Evolutionary conservation across 139 green algal genomes (phyloP).

Genomic region (Micromonas pusilla): DNA sequence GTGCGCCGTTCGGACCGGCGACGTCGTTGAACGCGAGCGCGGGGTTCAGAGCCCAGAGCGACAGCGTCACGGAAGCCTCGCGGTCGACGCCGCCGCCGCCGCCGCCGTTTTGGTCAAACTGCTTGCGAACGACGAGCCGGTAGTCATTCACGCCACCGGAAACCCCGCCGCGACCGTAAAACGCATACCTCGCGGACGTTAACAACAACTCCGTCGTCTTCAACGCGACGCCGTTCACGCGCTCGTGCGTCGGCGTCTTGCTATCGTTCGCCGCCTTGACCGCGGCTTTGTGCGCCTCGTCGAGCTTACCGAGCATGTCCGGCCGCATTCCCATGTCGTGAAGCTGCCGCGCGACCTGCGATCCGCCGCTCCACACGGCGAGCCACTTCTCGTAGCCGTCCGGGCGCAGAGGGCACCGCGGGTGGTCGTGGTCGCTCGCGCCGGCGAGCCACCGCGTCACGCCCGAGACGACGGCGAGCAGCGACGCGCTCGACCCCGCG

Average conservation of each 20-base stretch:
- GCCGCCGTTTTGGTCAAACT: not conserved
- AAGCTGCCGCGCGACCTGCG: not conserved
- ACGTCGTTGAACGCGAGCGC: constrained; percentile 36
- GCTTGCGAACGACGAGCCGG: not conserved
- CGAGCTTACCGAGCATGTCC: not conserved
- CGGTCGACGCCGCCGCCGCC: not conserved
- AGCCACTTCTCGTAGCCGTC: not conserved
- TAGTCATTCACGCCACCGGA: not conserved
- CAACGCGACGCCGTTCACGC: not conserved
- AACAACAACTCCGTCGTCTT: not conserved
- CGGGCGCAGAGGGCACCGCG: not conserved
- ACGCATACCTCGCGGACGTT: not conserved
- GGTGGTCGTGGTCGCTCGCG: not conserved
- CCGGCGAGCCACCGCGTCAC: not conserved
- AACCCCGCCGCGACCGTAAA: not conserved
- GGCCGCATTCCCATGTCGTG: not conserved
- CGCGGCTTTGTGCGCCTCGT: not conserved
- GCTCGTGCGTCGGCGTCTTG: not conserved
- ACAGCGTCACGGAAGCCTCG: constrained; percentile 6
- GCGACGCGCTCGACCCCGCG: not conserved
- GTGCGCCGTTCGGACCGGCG: constrained; percentile 1
- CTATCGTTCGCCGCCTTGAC: not conserved
- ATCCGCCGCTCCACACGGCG: not conserved
- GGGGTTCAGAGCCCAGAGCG: constrained; percentile 84
- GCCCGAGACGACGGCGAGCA: not conserved